Conservation (phyloP, 257 asterid species). For the Solanum piurae region DNA sequence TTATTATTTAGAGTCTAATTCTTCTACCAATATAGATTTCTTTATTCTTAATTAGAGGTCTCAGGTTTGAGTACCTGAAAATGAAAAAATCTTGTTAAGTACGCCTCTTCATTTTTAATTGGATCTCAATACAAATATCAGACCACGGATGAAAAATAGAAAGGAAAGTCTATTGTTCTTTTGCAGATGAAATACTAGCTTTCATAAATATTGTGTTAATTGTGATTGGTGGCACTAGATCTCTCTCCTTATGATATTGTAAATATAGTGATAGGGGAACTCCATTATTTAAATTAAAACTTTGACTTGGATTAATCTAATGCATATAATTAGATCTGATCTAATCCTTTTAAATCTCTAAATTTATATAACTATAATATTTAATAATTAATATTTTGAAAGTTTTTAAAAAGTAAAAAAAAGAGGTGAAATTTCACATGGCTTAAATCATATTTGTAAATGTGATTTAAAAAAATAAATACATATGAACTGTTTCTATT, state of each 20-base stretch:
- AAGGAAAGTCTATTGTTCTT: not conserved
- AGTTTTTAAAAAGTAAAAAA: not conserved
- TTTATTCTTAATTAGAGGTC: no score
- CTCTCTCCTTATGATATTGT: not conserved
- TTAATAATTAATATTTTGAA: not conserved
- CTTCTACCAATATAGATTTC: not conserved
- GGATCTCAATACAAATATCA: not conserved
- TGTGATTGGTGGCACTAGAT: not conserved
- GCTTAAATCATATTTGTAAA: not conserved
- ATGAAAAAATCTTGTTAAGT: no score
- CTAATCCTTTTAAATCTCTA: not conserved
- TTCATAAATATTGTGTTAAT: not conserved
- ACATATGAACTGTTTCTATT: not conserved
- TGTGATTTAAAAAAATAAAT: not conserved
- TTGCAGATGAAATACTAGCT: not conserved
- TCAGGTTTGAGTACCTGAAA: no score
- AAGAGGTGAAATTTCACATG: not conserved
- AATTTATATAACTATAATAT: not conserved
- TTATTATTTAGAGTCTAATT: no score
- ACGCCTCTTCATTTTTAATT: not conserved
- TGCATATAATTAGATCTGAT: not conserved
- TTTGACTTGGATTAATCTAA: not conserved
- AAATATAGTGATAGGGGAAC: not conserved
- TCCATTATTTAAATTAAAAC: not conserved
- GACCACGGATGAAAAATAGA: not conserved